These are phyloP conservation scores for Pisolithus orientalis DNA, from an alignment of 768 basidiomycete genomes.

Conservation along the genomic window DNA sequence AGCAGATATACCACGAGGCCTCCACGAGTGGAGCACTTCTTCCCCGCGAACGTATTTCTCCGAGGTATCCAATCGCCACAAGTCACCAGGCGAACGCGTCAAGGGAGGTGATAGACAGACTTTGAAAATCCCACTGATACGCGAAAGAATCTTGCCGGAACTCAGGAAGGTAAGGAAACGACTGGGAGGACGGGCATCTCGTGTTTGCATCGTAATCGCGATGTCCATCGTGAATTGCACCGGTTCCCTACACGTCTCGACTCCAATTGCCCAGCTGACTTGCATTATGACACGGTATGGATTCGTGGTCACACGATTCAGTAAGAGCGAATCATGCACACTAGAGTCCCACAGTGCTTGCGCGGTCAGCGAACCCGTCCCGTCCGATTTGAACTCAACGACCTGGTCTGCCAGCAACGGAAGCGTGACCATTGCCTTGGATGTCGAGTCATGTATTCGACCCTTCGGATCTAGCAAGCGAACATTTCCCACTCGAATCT, in stretches of 20 bases:
- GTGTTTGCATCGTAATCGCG: slow-evolving; percentile 73
- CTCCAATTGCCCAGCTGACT: slow-evolving; percentile 68
- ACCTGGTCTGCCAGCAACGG: slow-evolving; percentile 67
- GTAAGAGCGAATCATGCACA: slow-evolving; percentile 74
- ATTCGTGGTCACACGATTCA: slow-evolving; percentile 78
- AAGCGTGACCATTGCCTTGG: slow-evolving; percentile 64
- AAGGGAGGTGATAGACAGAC: slow-evolving; percentile 77
- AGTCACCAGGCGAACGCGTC: slow-evolving; percentile 79
- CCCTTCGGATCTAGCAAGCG: slow-evolving; percentile 83
- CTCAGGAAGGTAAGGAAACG: slow-evolving; percentile 72
- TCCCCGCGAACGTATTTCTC: slow-evolving; percentile 95
- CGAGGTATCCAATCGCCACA: slow-evolving; percentile 93
- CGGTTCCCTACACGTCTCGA: slow-evolving; percentile 81
- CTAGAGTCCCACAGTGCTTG: slow-evolving; percentile 92
- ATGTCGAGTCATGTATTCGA: slow-evolving; percentile 69
- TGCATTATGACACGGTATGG: slow-evolving; percentile 79
- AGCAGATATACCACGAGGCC: slow-evolving; percentile 79
- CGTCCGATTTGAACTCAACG: slow-evolving; percentile 77
- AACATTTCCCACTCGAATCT: slow-evolving; percentile 75
- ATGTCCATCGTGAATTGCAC: slow-evolving; percentile 87
- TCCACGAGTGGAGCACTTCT: slow-evolving; percentile 78
- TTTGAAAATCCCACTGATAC: slow-evolving; percentile 79
- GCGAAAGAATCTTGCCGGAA: slow-evolving; percentile 68
- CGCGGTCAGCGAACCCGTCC: slow-evolving; percentile 64
- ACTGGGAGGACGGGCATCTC: slow-evolving; percentile 82